Conservation (phyloP, 1,139 yeast species). For the Spathaspora sp. region DNA sequence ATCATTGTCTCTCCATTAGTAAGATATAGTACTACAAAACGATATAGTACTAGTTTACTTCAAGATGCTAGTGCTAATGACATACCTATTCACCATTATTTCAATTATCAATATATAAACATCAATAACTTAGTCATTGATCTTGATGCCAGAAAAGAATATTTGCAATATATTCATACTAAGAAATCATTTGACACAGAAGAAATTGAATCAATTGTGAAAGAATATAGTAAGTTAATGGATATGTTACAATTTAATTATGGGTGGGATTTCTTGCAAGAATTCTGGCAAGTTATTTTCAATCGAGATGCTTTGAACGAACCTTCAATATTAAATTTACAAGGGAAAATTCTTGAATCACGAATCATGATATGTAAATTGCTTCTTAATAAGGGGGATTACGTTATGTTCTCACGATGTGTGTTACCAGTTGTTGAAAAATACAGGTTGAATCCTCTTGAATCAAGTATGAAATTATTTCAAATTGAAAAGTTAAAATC, state of each 20-base stretch:
- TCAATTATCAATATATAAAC: constrained; percentile 13
- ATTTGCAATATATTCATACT: constrained; percentile 11
- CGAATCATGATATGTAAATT: constrained; percentile 5
- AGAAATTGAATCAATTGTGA: constrained; percentile 14
- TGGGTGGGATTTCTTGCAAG: constrained; percentile 7
- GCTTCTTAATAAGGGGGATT: constrained; percentile 6
- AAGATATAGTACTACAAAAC: not conserved
- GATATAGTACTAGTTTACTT: not conserved
- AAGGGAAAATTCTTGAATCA: not conserved
- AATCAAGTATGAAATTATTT: not conserved
- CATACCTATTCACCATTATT: not conserved
- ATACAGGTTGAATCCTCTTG: not conserved
- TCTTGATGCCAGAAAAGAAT: constrained; percentile 11
- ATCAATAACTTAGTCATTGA: constrained; percentile 17
- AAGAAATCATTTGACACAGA: constrained; percentile 9
- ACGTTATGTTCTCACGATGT: constrained; percentile 3
- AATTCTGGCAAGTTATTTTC: constrained; percentile 6
- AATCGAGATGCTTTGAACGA: not conserved
- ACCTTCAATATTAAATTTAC: constrained; percentile 1
- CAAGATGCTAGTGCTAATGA: not conserved
- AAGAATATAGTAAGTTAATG: constrained; percentile 6
- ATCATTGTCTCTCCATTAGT: not conserved
- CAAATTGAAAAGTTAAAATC: not conserved
- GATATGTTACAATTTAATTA: constrained; percentile 7
- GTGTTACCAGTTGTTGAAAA: constrained; percentile 7